A percentile compares a stretch with the other conserved stretches of the same genome.
Evolutionary conservation across 2,329 filamentous ascomycete species (phyloP).

Genomic region (Dactylellina cionopaga): DNA sequence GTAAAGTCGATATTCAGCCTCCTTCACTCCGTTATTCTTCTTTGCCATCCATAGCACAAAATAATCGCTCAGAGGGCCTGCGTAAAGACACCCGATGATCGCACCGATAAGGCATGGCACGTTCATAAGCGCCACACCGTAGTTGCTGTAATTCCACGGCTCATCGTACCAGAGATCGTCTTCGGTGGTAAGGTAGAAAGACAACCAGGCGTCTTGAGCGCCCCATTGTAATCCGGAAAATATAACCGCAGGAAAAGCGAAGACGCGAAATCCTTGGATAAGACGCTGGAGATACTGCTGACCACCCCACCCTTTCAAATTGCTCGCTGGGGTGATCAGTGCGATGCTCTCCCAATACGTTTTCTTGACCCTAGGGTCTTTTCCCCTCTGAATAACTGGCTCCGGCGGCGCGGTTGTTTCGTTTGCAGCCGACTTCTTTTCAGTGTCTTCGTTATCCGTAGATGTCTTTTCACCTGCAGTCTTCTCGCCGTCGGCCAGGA

Average conservation of each 20-base stretch:
- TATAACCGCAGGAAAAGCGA: slow-evolving; percentile 69
- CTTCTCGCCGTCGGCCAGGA: slow-evolving; percentile 14
- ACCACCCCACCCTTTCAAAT: slow-evolving; percentile 66
- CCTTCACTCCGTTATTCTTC: slow-evolving; percentile 67
- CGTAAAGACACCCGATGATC: slow-evolving; percentile 68
- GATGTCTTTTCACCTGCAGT: slow-evolving; percentile 19
- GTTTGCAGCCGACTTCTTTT: slow-evolving; percentile 22
- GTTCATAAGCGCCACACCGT: slow-evolving; percentile 69
- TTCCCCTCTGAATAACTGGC: slow-evolving; percentile 51
- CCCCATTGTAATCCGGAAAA: slow-evolving; percentile 71
- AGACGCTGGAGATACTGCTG: slow-evolving; percentile 67
- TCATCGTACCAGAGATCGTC: slow-evolving; percentile 67
- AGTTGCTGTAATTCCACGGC: slow-evolving; percentile 68
- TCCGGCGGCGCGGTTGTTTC: slow-evolving; percentile 37
- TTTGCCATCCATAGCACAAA: slow-evolving; percentile 69
- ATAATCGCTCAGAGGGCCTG: slow-evolving; percentile 68
- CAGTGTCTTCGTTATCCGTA: slow-evolving; percentile 21
- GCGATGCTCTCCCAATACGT: slow-evolving; percentile 68
- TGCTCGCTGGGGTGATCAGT: slow-evolving; percentile 68
- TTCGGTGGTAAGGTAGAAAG: slow-evolving; percentile 69
- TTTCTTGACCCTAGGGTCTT: slow-evolving; percentile 59
- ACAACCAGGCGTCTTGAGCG: slow-evolving; percentile 70
- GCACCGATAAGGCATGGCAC: slow-evolving; percentile 68
- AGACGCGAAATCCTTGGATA: slow-evolving; percentile 68
- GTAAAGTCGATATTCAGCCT: slow-evolving; percentile 68